These are phyloP conservation scores for Parathielavia appendiculata DNA, from an alignment of 495 filamentous ascomycete species.

Conservation along the genomic window DNA sequence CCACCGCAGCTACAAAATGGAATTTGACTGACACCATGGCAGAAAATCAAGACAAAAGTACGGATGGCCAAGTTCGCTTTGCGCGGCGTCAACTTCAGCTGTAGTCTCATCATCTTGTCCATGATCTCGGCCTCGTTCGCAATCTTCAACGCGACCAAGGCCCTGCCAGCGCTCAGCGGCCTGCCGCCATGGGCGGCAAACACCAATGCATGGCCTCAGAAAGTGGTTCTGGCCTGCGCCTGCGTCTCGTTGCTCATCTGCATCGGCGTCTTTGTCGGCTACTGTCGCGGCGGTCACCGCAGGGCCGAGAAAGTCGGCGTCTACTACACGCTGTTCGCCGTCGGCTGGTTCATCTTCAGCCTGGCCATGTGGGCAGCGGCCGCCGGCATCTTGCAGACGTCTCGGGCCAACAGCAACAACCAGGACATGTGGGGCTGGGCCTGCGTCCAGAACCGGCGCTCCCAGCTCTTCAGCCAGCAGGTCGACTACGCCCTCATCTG, in stretches of 20 bases:
- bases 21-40: slow-evolving; percentile 32
- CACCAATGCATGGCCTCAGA: slow-evolving; percentile 86
- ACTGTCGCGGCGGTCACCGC: slow-evolving; percentile 82
- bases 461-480: slow-evolving; percentile 65
- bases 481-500: slow-evolving; percentile 91
- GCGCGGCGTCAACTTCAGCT: slow-evolving; percentile 90
- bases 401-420: slow-evolving; percentile 61
- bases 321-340: slow-evolving; percentile 89
- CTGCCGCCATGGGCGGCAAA: slow-evolving; percentile 76
- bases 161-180: slow-evolving; percentile 66
- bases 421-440: slow-evolving; percentile 97
- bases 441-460: slow-evolving; percentile 79
- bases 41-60: slow-evolving; percentile 92
- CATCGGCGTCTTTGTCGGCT: slow-evolving; percentile 74
- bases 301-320: slow-evolving; percentile 86
- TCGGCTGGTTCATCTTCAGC: slow-evolving; percentile 89
- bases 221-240: slow-evolving; percentile 69
- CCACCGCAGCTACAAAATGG: background rate
- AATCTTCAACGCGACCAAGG: slow-evolving; percentile 81
- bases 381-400: slow-evolving; percentile 76
- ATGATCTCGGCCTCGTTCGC: slow-evolving; percentile 79
- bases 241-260: slow-evolving; percentile 75
- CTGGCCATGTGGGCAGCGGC: slow-evolving; percentile 89
- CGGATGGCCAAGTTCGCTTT: slow-evolving; percentile 92
- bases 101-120: slow-evolving; percentile 86